Evolutionary conservation across 2,329 filamentous ascomycete species (phyloP).

Genomic region (Diaporthe nobilis): DNA sequence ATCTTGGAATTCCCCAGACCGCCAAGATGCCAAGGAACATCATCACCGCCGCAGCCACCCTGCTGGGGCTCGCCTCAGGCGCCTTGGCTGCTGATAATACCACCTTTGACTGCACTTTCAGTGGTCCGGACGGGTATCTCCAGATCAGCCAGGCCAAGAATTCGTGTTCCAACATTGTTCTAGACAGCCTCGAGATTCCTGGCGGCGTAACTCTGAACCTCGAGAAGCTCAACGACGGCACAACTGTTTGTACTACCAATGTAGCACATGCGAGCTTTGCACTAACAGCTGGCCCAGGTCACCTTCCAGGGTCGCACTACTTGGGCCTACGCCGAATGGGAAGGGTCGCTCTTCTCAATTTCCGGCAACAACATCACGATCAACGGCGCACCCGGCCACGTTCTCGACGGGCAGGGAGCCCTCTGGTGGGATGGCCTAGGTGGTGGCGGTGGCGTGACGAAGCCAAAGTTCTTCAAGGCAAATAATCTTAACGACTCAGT

Average conservation of each 20-base stretch:
- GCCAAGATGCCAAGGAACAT: conserved; percentile 23
- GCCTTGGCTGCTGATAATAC: conserved; percentile 33
- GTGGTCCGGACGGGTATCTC: conserved; percentile 56
- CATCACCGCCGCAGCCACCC: conserved; percentile 4
- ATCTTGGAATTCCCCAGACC: not conserved
- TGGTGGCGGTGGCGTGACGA: conserved; percentile 70
- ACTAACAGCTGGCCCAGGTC: conserved; percentile 53
- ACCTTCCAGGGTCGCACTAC: conserved; percentile 77
- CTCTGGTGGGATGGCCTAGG: conserved; percentile 72
- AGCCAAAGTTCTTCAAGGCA: conserved; percentile 74
- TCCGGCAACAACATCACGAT: conserved; percentile 70
- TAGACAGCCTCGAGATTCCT: conserved; percentile 68
- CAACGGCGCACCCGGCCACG: conserved; percentile 63
- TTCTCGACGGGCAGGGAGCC: conserved; percentile 69
- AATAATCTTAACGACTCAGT: conserved; percentile 65
- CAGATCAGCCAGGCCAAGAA: conserved; percentile 62
- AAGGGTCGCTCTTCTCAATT: conserved; percentile 73
- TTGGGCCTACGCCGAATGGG: conserved; percentile 77
- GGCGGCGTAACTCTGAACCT: conserved; percentile 72
- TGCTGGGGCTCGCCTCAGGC: conserved; percentile 37
- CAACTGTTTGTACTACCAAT: conserved; percentile 52
- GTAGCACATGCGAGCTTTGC: conserved; percentile 33
- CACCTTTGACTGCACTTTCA: conserved; percentile 65
- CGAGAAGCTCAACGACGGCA: conserved; percentile 64
- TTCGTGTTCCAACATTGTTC: conserved; percentile 67